Percentiles rank a stretch among this genome's conserved stretches.
Evolutionary conservation across 129 eudicot species (phyloP).

Genomic region (Silybum marianum): DNA sequence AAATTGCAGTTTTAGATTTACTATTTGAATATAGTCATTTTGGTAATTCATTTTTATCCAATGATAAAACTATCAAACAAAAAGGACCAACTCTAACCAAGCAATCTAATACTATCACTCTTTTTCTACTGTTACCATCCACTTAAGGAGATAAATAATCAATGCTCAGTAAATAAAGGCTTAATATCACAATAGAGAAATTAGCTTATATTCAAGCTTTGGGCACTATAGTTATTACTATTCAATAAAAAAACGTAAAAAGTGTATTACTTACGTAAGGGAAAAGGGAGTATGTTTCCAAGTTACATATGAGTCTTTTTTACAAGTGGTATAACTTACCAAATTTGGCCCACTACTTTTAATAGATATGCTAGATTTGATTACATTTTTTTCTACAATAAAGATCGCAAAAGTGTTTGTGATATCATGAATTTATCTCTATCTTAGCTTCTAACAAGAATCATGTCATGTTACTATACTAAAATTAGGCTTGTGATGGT

Average conservation of each 20-base stretch:
- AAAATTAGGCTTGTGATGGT: neutral
- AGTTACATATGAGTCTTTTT: neutral
- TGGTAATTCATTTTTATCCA: neutral
- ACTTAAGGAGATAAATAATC: neutral
- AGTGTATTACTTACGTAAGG: neutral
- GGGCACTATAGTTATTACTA: neutral
- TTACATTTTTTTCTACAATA: neutral
- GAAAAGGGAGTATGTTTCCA: neutral
- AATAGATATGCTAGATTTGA: neutral
- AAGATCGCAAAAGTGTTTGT: neutral
- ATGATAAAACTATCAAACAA: neutral
- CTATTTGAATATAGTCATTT: neutral
- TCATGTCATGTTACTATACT: neutral
- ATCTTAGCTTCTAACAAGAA: neutral
- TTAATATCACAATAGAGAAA: neutral
- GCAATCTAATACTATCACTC: neutral
- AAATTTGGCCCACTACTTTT: neutral
- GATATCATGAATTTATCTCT: neutral
- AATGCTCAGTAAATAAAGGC: neutral
- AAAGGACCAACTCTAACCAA: neutral
- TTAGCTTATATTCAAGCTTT: neutral
- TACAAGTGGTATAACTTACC: neutral
- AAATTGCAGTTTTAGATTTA: neutral
- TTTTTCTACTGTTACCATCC: neutral
- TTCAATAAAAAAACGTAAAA: neutral